Conservation (phyloP, 140 eudicot genomes). For the Anethum foeniculum region DNA sequence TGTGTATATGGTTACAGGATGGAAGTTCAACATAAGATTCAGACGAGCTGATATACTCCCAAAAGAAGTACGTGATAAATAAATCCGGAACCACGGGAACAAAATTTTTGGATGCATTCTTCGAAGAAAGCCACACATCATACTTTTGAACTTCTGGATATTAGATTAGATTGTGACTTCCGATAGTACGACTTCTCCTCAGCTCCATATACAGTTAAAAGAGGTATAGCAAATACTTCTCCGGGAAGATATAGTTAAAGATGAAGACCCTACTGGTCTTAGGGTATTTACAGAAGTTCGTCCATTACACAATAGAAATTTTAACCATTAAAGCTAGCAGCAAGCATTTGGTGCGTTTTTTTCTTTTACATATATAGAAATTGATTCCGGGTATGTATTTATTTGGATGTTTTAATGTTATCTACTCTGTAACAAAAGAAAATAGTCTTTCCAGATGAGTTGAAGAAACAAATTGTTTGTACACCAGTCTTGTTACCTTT, state of each 20-base stretch:
- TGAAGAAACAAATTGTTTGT: background rate
- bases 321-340: background rate
- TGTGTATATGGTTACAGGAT: constrained; percentile 33
- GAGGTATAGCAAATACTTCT: background rate
- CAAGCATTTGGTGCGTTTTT: background rate
- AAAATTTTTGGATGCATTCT: background rate
- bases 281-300: background rate
- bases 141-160: background rate
- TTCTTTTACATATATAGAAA: background rate
- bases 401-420: background rate
- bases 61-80: constrained; percentile 71
- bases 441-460: background rate
- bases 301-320: background rate
- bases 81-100: constrained; percentile 10
- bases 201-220: background rate
- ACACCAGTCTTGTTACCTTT: background rate
- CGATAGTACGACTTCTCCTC: background rate
- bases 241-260: background rate
- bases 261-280: constrained; percentile 3
- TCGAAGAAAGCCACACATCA: background rate
- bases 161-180: background rate
- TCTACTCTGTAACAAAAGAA: background rate
- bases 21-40: constrained; percentile 47
- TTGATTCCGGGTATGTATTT: background rate
- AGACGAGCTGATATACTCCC: constrained; percentile 74